Evolutionary conservation across 1,284 basidiomycete genomes (phyloP).

Genomic region (Ceratobasidium sp.): DNA sequence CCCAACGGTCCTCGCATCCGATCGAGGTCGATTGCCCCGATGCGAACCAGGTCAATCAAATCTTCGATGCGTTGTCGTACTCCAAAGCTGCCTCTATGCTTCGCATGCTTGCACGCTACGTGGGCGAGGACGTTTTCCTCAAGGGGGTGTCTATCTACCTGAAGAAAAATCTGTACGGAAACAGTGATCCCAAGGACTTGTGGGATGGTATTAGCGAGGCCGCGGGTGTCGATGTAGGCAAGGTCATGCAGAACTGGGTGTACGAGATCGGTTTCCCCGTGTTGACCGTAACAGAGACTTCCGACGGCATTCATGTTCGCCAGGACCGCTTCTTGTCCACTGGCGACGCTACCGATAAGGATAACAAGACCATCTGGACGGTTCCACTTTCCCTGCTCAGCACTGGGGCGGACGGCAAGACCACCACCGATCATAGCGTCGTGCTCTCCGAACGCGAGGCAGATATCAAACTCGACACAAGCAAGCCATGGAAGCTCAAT

Average conservation of each 20-base stretch:
- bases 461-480: slow-evolving; percentile 74
- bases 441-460: slow-evolving; percentile 79
- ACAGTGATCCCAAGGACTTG: slow-evolving; percentile 87
- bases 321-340: slow-evolving; percentile 95
- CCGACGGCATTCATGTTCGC: slow-evolving; percentile 75
- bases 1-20: slow-evolving; percentile 92
- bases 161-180: slow-evolving; percentile 85
- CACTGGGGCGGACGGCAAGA: slow-evolving; percentile 66
- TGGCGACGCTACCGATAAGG: slow-evolving; percentile 78
- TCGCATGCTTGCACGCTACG: slow-evolving; percentile 89
- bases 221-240: slow-evolving; percentile 79
- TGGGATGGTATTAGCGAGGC: slow-evolving; percentile 89
- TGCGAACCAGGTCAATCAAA: slow-evolving; percentile 84
- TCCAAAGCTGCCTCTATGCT: slow-evolving; percentile 88
- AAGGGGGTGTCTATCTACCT: slow-evolving; percentile 92
- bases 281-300: slow-evolving; percentile 82
- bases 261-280: slow-evolving; percentile 88
- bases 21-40: slow-evolving; percentile 94
- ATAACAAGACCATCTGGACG: slow-evolving; percentile 93
- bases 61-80: slow-evolving; percentile 85
- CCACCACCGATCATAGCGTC: slow-evolving; percentile 69
- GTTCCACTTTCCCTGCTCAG: slow-evolving; percentile 85
- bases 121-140: slow-evolving; percentile 90
- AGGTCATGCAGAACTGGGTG: slow-evolving; percentile 94
- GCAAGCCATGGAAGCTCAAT: slow-evolving; percentile 86